Percentiles rank a stretch among this genome's conserved stretches.
Evolutionary conservation across 139 green algal genomes (phyloP).

Genomic region (Eudorina sp.): DNA sequence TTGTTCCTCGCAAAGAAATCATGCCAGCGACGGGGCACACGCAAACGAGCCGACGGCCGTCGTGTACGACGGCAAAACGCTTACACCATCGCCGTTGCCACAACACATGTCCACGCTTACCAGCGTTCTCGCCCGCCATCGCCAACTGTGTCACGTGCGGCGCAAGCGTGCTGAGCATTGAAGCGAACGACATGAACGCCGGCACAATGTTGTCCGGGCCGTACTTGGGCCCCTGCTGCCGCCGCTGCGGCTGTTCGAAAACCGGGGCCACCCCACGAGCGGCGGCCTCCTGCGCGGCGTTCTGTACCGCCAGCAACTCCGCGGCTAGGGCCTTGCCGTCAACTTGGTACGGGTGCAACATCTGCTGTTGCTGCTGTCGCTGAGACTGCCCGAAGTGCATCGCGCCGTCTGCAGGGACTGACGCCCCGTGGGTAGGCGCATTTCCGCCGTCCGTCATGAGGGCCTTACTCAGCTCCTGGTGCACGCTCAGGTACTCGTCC

Average conservation of each 20-base stretch:
- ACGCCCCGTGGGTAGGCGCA: neutral
- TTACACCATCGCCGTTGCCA: too few species aligned
- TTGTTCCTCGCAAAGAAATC: too few species aligned
- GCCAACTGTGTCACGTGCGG: constrained; percentile 27
- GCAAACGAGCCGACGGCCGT: too few species aligned
- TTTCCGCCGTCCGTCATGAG: neutral
- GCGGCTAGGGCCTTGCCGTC: constrained; percentile 9
- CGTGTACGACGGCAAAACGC: too few species aligned
- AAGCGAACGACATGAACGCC: neutral
- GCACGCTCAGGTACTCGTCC: neutral
- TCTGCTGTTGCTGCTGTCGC: constrained; percentile 12
- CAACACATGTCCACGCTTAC: neutral
- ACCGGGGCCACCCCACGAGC: neutral
- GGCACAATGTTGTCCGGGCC: neutral
- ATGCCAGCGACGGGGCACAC: too few species aligned
- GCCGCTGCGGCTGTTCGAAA: neutral
- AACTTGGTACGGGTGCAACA: constrained; percentile 40
- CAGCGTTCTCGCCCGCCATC: constrained; percentile 32
- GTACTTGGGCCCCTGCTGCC: neutral
- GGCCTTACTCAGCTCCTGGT: neutral
- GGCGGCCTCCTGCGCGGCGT: neutral
- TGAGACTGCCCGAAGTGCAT: neutral
- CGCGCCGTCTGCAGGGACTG: neutral
- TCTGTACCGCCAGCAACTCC: neutral
- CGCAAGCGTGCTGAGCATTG: neutral